Evolutionary conservation across 345 rosid species (phyloP).

Genomic region (Syzygium oleosum): DNA sequence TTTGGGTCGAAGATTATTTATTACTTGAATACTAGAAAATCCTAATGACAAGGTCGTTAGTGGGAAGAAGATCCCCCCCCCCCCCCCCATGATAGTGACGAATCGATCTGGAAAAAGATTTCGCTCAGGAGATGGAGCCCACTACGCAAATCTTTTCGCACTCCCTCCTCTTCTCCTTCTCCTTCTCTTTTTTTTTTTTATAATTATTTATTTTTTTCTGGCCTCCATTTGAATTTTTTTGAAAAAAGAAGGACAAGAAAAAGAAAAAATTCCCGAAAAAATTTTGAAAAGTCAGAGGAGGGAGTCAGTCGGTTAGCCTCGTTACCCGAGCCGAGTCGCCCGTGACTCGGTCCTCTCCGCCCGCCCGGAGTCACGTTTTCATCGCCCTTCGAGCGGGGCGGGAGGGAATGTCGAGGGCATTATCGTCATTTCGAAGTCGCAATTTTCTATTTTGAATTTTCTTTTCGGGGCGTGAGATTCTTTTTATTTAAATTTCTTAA

Average conservation of each 20-base stretch:
- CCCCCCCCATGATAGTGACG: background rate
- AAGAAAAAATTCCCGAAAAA: background rate
- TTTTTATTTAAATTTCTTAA: background rate
- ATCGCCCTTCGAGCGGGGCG: background rate
- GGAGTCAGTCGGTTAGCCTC: slow-evolving; percentile 1
- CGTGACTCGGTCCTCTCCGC: background rate
- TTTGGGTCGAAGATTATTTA: background rate
- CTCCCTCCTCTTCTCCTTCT: no score
- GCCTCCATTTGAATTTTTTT: background rate
- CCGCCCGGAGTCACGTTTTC: background rate
- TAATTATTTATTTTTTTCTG: background rate
- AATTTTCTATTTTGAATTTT: no score
- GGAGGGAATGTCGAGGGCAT: background rate
- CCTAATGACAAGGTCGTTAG: background rate
- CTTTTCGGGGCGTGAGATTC: no score
- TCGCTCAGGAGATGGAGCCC: background rate
- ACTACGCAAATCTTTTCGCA: background rate
- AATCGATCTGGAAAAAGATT: background rate
- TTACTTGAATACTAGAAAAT: background rate
- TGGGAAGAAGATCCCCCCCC: background rate
- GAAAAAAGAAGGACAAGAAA: background rate
- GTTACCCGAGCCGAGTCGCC: slow-evolving; percentile 5
- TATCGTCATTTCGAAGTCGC: background rate
- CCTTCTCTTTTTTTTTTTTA: background rate
- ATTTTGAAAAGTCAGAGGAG: slow-evolving; percentile 1